phyloP scores from a whole-genome alignment of 2,329 filamentous ascomycete genomes.

The Aspergillus ustus region DNA sequence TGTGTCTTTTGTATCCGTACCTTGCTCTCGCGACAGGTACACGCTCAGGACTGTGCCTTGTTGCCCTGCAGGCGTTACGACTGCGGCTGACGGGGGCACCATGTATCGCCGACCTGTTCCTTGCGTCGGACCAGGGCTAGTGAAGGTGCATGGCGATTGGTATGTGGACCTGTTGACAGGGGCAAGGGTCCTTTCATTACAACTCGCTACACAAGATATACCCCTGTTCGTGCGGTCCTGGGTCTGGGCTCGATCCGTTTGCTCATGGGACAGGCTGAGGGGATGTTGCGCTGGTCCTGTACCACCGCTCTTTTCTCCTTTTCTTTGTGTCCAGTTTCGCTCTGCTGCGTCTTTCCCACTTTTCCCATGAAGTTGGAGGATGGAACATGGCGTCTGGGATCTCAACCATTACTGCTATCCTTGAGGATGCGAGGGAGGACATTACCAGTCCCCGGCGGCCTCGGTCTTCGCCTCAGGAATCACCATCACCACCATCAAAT shows the following conservation, averaged over 20 bases:
- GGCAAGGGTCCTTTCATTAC: not conserved
- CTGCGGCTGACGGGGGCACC: conserved; percentile 1
- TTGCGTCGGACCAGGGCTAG: not conserved
- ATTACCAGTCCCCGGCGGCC: not conserved
- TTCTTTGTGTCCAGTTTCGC: not conserved
- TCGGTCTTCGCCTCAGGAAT: not conserved
- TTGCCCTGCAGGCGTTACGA: not conserved
- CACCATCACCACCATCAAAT: not conserved
- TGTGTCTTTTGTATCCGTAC: conserved; percentile 11
- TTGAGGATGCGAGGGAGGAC: conserved; percentile 3
- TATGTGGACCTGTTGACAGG: not conserved
- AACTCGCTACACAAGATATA: not conserved
- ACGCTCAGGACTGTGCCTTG: not conserved
- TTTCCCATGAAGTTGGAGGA: too few species aligned
- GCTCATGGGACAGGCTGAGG: not conserved
- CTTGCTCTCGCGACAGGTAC: not conserved
- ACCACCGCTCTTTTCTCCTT: not conserved
- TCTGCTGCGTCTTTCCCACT: not conserved
- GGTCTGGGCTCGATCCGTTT: not conserved
- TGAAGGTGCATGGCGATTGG: not conserved
- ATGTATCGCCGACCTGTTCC: not conserved
- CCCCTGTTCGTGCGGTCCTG: not conserved
- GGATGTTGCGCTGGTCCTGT: not conserved
- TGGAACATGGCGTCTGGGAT: not conserved
- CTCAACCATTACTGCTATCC: conserved; percentile 7